Percentiles rank a stretch among this genome's conserved stretches.
Evolutionary conservation across 371 early-diverging fungal species (phyloP).

Genomic region (Catenaria anguillulae): DNA sequence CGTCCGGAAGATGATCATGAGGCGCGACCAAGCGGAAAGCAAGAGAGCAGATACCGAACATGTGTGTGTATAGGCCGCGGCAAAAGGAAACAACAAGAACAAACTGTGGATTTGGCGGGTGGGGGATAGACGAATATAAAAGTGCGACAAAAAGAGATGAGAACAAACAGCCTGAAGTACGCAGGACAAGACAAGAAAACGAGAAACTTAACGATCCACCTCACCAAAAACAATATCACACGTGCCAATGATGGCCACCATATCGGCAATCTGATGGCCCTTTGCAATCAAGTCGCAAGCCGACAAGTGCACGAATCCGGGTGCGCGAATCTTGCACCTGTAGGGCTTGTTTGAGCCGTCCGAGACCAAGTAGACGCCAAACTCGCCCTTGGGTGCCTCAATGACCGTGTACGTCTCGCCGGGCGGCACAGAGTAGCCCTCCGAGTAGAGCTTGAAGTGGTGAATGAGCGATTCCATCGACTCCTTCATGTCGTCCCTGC

Average conservation of each 20-base stretch:
- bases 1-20: no score
- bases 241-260: conserved; percentile 86
- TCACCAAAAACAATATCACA: conserved; percentile 45
- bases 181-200: no score
- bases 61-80: no score
- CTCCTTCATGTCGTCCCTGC: conserved; percentile 90
- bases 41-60: no score
- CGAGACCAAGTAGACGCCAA: conserved; percentile 77
- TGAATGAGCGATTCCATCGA: conserved; percentile 96
- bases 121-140: no score
- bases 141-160: no score
- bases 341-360: conserved; percentile 88
- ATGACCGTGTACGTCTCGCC: conserved; percentile 95
- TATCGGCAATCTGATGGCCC: conserved; percentile 85
- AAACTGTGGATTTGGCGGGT: no score
- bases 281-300: conserved; percentile 78
- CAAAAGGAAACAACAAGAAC: no score
- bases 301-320: conserved; percentile 87
- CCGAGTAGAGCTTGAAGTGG: conserved; percentile 95
- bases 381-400: conserved; percentile 97
- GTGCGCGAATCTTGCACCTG: conserved; percentile 94
- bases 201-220: conserved; percentile 14
- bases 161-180: no score
- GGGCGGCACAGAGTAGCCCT: conserved; percentile 89
- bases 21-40: no score